Evolutionary conservation across 139 green algal species (phyloP).

Genomic region (Haematococcus lacustris): DNA sequence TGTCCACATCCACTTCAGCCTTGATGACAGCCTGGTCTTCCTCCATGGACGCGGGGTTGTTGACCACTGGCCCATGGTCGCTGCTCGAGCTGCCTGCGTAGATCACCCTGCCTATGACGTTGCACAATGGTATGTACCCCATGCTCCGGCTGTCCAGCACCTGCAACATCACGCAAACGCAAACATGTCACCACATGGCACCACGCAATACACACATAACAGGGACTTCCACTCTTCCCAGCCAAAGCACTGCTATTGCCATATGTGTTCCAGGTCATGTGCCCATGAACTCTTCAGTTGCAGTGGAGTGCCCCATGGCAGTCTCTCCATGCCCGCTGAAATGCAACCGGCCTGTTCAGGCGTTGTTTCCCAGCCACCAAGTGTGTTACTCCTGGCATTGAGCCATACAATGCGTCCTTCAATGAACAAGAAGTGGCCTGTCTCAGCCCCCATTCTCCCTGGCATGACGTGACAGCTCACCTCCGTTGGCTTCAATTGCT

Average conservation of each 20-base stretch:
- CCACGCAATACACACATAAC: too few relatives aligned
- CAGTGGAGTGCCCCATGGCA: background rate
- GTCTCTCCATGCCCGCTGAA: background rate
- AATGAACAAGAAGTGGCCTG: background rate
- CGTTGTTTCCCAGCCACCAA: background rate
- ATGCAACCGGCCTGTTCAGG: background rate
- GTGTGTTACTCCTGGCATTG: background rate
- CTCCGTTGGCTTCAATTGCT: constrained; percentile 36
- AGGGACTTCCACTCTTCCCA: too few relatives aligned
- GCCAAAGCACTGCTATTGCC: too few relatives aligned
- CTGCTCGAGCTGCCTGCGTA: constrained; percentile 12
- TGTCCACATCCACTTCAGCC: constrained; percentile 3
- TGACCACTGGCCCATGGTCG: constrained; percentile 2
- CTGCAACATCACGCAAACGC: background rate
- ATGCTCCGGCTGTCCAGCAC: constrained; percentile 35
- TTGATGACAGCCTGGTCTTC: constrained; percentile 6
- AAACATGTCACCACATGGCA: background rate
- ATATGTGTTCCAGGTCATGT: too few relatives aligned
- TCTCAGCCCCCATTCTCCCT: too few relatives aligned
- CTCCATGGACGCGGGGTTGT: constrained; percentile 3
- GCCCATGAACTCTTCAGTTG: background rate
- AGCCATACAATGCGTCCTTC: background rate
- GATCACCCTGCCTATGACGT: constrained; percentile 34
- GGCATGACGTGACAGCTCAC: too few relatives aligned
- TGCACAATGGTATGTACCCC: constrained; percentile 27